Base-by-base conservation (phyloP, 2,329 filamentous ascomycete species). In the Clonostachys rosea region DNA sequence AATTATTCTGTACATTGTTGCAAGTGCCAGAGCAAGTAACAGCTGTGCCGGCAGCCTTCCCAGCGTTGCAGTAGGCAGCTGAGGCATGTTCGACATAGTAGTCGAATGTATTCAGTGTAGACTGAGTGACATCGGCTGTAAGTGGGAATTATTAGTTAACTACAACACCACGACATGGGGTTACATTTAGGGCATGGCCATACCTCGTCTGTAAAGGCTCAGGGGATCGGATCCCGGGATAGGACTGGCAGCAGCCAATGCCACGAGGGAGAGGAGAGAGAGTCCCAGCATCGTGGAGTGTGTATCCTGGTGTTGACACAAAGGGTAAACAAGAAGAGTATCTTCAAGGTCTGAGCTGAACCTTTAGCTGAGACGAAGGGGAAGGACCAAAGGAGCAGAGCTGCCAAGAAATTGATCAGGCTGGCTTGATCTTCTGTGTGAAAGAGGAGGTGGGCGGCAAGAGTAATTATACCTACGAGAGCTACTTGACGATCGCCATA, bases 31-130 rank as follows among this genome's bases (percentile, higher is more conserved):
- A 43, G 60, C 79, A 83, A 36, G 58, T 60, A 17, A 82, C 54
- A 14, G 52, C 42, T 9, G 66, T 53, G 33, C 74, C 74, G 2
- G 65, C 53, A 2, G 60, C 37, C 11, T 56, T 62, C 4, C 70
- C 58, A 45, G 60, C 68, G 60, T 81, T 81, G 66, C 79, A 83
- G 60, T 79, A 79, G 4, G 72, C 65, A 5, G 77, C 74, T 3
- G 65, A 70, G 5, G 77, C 63, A 53, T 78, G 78, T 59, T 82
- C 70, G 33, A 69, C 65, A 53, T 70, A 81, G 56, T 75, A 73
- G 44, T 67, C 56, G 51, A 81, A 64, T 48, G 64, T 66, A 49
- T 54, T 51, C 13, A 74, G 56, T 34, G 73, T 58, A 10, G 56
- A 49, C 4, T 52, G 35, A 7, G 64, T 63, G 43, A 69, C 56